phyloP scores from a whole-genome alignment of 2,329 filamentous ascomycete genomes.

The Paraphoma chrysanthemicola region DNA sequence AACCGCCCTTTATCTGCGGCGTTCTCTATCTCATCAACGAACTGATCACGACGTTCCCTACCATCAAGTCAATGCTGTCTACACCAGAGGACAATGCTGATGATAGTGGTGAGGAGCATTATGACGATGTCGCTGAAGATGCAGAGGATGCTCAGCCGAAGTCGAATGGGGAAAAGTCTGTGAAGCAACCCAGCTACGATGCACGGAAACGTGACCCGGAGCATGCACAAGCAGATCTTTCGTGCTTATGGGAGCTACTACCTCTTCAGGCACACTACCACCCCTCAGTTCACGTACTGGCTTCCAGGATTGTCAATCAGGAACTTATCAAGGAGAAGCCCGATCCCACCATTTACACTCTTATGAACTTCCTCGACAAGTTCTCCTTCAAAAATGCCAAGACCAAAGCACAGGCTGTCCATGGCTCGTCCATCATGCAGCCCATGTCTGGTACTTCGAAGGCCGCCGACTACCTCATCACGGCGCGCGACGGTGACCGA shows the following conservation, averaged over 20 bases:
- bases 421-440: slow-evolving; percentile 95
- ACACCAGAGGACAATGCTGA: slow-evolving; percentile 77
- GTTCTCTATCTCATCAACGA: slow-evolving; percentile 90
- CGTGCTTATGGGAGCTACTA: slow-evolving; percentile 91
- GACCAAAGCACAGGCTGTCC: slow-evolving; percentile 63
- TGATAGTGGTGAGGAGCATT: slow-evolving; percentile 76
- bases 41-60: slow-evolving; percentile 79
- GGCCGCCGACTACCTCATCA: slow-evolving; percentile 66
- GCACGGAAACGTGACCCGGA: slow-evolving; percentile 90
- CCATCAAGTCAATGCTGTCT: slow-evolving; percentile 74
- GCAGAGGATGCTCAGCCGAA: slow-evolving; percentile 37
- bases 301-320: slow-evolving; percentile 72
- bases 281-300: slow-evolving; percentile 88
- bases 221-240: slow-evolving; percentile 88
- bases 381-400: slow-evolving; percentile 98
- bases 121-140: slow-evolving; percentile 67
- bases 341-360: slow-evolving; percentile 85
- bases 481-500: slow-evolving; percentile 64
- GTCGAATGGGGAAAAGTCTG: slow-evolving; percentile 25
- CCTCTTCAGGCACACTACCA: slow-evolving; percentile 87
- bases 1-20: slow-evolving; percentile 90
- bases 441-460: slow-evolving; percentile 74
- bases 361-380: slow-evolving; percentile 95
- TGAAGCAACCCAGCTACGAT: slow-evolving; percentile 66
- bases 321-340: slow-evolving; percentile 83